A percentile compares a stretch with the other conserved stretches of the same genome.
phyloP scores from a whole-genome alignment of 331 rosid species.

The Malus hybrid region DNA sequence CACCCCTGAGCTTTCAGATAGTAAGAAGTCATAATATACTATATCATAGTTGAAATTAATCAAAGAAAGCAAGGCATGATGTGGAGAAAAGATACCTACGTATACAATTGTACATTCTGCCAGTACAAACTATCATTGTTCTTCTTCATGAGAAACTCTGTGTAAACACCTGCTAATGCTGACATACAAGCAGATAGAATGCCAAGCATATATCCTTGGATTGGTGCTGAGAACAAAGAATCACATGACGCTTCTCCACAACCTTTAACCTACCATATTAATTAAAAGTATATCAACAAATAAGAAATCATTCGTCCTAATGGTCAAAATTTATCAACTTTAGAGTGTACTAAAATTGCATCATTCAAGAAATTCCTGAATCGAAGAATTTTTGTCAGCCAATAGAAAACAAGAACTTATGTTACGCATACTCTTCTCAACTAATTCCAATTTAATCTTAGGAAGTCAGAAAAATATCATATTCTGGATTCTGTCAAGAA shows the following conservation, averaged over 20 bases:
- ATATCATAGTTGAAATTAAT: neutral
- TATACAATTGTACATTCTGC: conserved; percentile 97
- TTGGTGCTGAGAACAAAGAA: conserved; percentile 86
- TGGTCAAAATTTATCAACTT: neutral
- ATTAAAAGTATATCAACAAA: neutral
- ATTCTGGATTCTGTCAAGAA: neutral
- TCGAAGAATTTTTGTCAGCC: neutral
- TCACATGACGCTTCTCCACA: conserved; percentile 92
- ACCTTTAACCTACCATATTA: conserved; percentile 61
- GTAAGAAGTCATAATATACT: neutral
- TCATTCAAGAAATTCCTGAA: neutral
- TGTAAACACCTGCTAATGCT: conserved; percentile 94
- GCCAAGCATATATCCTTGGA: conserved; percentile 82
- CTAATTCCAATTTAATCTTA: neutral
- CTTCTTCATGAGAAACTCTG: conserved; percentile 97
- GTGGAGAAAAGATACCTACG: conserved; percentile 54
- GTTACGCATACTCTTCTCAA: neutral
- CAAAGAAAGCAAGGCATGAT: neutral
- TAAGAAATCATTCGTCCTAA: neutral
- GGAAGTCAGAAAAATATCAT: neutral
- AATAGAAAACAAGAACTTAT: neutral
- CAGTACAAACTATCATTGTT: conserved; percentile 91
- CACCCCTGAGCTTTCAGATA: neutral
- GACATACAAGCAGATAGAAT: conserved; percentile 94
- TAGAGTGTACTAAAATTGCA: neutral